Evolutionary conservation across 257 asterid species (phyloP), one percentile per base, ranked within the genome.

Genomic region (Ophiorrhiza pumila): DNA sequence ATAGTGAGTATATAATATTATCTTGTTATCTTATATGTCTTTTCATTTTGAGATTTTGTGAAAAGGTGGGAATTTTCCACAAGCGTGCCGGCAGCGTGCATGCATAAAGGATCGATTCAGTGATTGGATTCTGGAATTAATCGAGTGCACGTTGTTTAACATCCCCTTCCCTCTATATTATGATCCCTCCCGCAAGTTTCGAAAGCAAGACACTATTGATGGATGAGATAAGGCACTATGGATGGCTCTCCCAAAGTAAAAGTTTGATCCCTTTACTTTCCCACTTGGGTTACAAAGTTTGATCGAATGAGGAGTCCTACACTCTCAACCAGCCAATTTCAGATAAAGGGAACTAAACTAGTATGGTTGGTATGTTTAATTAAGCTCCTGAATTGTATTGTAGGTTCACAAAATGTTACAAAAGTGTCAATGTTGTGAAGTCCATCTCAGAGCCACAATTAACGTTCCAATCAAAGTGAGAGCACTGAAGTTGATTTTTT

Each of bases 181-280:
- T n/a, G n/a, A n/a, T n/a, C n/a, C 17, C 45, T 45, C 8, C 22
- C 10, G 17, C 55, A 66, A 22, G 12, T 41, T 65, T n/a, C n/a
- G 2, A 1, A 14, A 45, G 23, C 32, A 25, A 56, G 62, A 25
- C 25, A 25, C 41, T n/a, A n/a, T n/a, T n/a, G n/a, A n/a, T n/a
- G 7, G 2, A 32, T 14, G 8, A 13, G 61, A 47, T 47, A 47
- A 7, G 53, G 59, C 65, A 55, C 65, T 39, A 22, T 37, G 65
- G 41, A 55, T 70, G 74, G 74, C 27, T 70, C 42, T 70, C 63
- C 39, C 42, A n/a, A 2, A 50, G 10, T 15, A 34, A 32, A 20
- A 32, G 13, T 29, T 46, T 32, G n/a, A 46, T 1, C 20, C 34
- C 12, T 12, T n/a, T 8, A 8, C 9, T 43, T 4, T 22, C 37